Evolutionary conservation across 108 stramenopile genomes (phyloP), one percentile per base, ranked within the genome.

Genomic region (Cyclotella atomus): DNA sequence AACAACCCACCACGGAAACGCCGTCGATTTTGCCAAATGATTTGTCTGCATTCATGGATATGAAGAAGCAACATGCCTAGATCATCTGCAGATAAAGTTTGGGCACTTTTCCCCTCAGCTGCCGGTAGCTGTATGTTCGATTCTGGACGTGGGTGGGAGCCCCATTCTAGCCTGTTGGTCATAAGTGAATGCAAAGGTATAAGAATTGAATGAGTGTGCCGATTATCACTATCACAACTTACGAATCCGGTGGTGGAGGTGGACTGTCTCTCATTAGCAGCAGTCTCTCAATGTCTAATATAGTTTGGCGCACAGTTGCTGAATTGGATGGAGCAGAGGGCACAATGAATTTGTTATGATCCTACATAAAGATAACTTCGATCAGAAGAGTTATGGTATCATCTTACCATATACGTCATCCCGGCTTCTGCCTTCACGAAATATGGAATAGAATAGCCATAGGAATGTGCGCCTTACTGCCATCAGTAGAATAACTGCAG

Each of bases 1-100:
- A 94, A 68, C 9, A 79, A 81, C 45, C 68, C 68, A 8, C 66
- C 27, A 0, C 73, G 47, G 62, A 96, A 96, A 10, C 95, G 88
- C 30, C 85, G 54, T 32, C 84, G 84, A 47, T 88, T 86, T 59
- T 82, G 71, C 93, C 92, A 94, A 21, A 96, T 65, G 10, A 94
- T 87, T 9, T 83, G 86, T 47, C 91, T 81, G 12, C 89, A 84
- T 50, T 92, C 91, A 60, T 96, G 95, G 50, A 96, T 87, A 65
- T 90, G 91, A 0, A 96, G 76, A 82, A 96, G 92, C 10, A 96
- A 68, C 95, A 96, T 96, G 5, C 95, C 95, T 9, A 92, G 75
- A 69, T 96, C 95, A 49, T 93, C 91, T 12, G 91, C 68, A n/a
- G 80, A 65, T 3, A 81, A 55, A 15, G 73, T 74, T 64, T 74